phyloP scores from a whole-genome alignment of 345 rosid genomes.

The Populus nigra region DNA sequence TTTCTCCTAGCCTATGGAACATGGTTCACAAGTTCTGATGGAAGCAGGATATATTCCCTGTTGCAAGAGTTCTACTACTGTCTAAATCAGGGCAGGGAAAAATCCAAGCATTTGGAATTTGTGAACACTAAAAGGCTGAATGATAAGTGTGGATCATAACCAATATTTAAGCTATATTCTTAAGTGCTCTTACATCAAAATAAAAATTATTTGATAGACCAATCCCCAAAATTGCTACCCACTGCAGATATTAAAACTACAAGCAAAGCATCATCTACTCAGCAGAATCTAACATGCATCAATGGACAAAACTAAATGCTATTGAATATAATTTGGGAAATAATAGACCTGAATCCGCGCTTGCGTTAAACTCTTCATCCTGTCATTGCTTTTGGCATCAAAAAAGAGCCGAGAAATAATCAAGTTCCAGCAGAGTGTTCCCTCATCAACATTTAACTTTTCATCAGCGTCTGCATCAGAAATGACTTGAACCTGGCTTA shows the following conservation, averaged over 20 bases:
- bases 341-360: conserved; percentile 70
- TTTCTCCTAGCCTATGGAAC: not conserved
- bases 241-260: not conserved
- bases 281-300: conserved; percentile 3
- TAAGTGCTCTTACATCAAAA: not conserved
- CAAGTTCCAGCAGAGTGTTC: conserved; percentile 82
- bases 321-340: conserved; percentile 6
- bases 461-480: conserved; percentile 72
- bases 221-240: not conserved
- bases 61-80: not conserved
- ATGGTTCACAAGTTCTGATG: not conserved
- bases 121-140: not conserved
- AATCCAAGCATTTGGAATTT: too few relatives aligned
- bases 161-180: not conserved
- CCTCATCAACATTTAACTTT: conserved; percentile 60
- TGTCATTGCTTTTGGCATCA: conserved; percentile 58
- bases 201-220: conserved; percentile 2
- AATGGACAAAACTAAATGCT: not conserved
- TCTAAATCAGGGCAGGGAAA: too few relatives aligned
- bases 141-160: not conserved
- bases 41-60: not conserved
- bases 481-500: conserved; percentile 44
- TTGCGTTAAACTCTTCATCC: conserved; percentile 42
- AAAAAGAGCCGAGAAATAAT: conserved; percentile 80
- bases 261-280: not conserved